These are phyloP conservation scores for Labyrinthula sp. DNA, from an alignment of 352 stramenopile genomes.

Conservation along the genomic window DNA sequence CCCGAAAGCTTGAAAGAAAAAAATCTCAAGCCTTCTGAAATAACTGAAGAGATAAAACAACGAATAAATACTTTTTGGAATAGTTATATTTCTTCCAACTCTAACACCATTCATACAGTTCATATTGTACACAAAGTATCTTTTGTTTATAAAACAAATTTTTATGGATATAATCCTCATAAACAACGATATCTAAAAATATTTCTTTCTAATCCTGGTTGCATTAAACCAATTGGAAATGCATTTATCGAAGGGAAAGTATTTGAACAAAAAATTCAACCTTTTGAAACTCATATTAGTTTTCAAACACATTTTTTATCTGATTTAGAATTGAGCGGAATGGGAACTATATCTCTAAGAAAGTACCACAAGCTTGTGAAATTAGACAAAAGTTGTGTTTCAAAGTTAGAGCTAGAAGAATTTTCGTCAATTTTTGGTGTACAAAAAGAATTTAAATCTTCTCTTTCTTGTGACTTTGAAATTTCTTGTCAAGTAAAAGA, in stretches of 20 bases:
- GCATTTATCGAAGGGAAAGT: slow-evolving; percentile 18
- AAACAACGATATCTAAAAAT: slow-evolving; percentile 16
- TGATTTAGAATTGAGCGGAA: slow-evolving; percentile 28
- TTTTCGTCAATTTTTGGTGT: neutral
- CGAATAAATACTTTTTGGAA: slow-evolving; percentile 11
- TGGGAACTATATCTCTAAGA: slow-evolving; percentile 13
- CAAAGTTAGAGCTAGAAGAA: slow-evolving; percentile 1
- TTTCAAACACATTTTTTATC: slow-evolving; percentile 28
- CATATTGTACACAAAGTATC: slow-evolving; percentile 6
- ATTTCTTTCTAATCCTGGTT: slow-evolving; percentile 1
- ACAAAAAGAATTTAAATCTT: slow-evolving; percentile 7
- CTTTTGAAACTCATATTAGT: slow-evolving; percentile 28
- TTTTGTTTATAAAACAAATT: slow-evolving; percentile 9
- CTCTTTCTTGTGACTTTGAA: slow-evolving; percentile 1
- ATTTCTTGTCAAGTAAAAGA: neutral
- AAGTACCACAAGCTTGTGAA: slow-evolving; percentile 22
- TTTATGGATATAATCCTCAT: slow-evolving; percentile 21
- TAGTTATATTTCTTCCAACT: too few relatives aligned
- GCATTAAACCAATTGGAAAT: slow-evolving; percentile 16
- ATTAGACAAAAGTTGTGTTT: neutral
- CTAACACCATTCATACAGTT: too few relatives aligned
- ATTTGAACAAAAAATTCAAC: slow-evolving; percentile 8
- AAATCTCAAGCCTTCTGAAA: neutral
- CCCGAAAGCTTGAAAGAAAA: slow-evolving; percentile 1
- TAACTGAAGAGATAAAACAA: slow-evolving; percentile 2